Percentiles rank a stretch among this genome's conserved stretches.
phyloP scores from a whole-genome alignment of 768 basidiomycete species.

The Clitopilus passeckerianus region DNA sequence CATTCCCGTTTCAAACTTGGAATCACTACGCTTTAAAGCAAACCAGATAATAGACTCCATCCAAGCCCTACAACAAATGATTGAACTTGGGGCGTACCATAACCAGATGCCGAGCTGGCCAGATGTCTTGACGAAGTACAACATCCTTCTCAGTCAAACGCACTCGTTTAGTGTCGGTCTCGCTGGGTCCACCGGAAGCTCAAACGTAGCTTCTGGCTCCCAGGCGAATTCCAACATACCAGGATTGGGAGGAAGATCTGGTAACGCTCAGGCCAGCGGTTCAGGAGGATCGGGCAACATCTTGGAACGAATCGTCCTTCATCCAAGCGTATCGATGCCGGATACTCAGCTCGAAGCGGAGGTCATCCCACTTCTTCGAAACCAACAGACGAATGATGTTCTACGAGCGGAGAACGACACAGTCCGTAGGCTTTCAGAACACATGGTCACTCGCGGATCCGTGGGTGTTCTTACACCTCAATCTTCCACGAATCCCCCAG shows the following conservation, averaged over 20 bases:
- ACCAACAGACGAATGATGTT: constrained; percentile 77
- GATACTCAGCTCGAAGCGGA: constrained; percentile 71
- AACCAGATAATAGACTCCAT: constrained; percentile 80
- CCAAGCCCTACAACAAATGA: constrained; percentile 52
- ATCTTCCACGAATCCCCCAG: constrained; percentile 18
- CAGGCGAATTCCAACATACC: constrained; percentile 1
- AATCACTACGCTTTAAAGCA: constrained; percentile 72
- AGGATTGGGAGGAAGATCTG: background rate
- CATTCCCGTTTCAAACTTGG: constrained; percentile 64
- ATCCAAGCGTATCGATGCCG: constrained; percentile 52
- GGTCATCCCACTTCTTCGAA: constrained; percentile 69
- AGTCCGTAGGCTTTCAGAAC: constrained; percentile 63
- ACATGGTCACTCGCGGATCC: constrained; percentile 58
- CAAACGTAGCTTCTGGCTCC: constrained; percentile 19
- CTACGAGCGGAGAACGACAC: constrained; percentile 66
- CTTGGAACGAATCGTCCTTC: constrained; percentile 64
- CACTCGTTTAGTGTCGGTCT: constrained; percentile 60
- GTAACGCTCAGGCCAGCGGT: background rate
- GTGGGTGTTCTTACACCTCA: constrained; percentile 37
- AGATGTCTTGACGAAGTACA: constrained; percentile 83
- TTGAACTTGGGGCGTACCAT: constrained; percentile 49
- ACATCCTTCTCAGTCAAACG: constrained; percentile 76
- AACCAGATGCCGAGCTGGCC: constrained; percentile 78
- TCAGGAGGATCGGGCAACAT: constrained; percentile 24
- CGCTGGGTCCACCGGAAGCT: constrained; percentile 38